Conservation (phyloP, 2,329 filamentous ascomycete genomes). For the Didymella segeticola region DNA sequence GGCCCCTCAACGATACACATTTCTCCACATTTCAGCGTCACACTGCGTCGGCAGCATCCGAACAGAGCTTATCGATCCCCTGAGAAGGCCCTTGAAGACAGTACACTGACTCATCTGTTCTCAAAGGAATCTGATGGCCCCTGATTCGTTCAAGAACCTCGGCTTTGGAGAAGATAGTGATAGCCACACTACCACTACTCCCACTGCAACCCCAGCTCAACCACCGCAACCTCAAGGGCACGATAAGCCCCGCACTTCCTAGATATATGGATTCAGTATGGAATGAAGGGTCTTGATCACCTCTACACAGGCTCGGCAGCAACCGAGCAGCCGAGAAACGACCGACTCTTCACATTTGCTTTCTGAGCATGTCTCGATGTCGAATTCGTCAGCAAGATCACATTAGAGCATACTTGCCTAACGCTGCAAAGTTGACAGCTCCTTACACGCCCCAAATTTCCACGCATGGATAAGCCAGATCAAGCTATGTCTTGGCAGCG, state of each 20-base stretch:
- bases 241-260: conserved; percentile 34
- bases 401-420: conserved; percentile 8
- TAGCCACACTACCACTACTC: conserved; percentile 16
- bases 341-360: conserved; percentile 12
- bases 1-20: conserved; percentile 21
- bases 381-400: conserved; percentile 1
- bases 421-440: conserved; percentile 35
- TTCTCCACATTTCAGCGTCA: conserved; percentile 28
- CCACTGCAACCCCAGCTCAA: conserved; percentile 37
- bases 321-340: conserved; percentile 39
- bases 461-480: neutral
- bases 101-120: conserved; percentile 28
- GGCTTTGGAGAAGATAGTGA: conserved; percentile 71
- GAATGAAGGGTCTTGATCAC: conserved; percentile 30
- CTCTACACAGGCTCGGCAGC: conserved; percentile 34
- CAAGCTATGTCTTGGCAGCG: neutral
- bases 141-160: conserved; percentile 92
- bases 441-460: conserved; percentile 15
- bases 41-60: conserved; percentile 35
- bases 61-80: conserved; percentile 19
- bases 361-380: conserved; percentile 12
- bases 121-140: conserved; percentile 86
- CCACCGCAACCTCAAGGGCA: conserved; percentile 31
- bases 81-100: conserved; percentile 15
- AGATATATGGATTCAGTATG: conserved; percentile 20